phyloP scores from a whole-genome alignment of 176 grass and related monocot genomes.

The Lolium rigidum region DNA sequence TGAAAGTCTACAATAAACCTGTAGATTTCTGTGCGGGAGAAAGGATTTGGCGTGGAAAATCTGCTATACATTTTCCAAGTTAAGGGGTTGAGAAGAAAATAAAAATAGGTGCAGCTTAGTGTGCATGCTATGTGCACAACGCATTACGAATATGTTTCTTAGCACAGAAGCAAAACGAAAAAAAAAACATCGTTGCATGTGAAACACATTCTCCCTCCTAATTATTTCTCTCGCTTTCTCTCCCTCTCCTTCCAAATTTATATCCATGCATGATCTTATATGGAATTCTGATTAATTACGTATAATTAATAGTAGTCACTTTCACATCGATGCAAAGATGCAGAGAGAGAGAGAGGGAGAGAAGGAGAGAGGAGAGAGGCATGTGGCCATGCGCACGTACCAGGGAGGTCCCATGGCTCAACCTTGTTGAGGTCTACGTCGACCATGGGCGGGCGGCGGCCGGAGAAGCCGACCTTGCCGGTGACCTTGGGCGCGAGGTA shows the following conservation, averaged over 20 bases:
- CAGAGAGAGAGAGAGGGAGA: background rate
- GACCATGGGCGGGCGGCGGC: slow-evolving; percentile 60
- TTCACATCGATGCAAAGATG: background rate
- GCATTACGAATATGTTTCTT: slow-evolving; percentile 37
- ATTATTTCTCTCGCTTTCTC: background rate
- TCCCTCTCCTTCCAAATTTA: background rate
- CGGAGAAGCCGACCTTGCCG: slow-evolving; percentile 45
- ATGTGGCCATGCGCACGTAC: slow-evolving; percentile 27
- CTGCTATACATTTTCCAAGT: background rate
- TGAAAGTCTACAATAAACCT: background rate
- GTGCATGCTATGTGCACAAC: slow-evolving; percentile 7
- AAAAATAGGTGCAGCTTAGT: slow-evolving; percentile 10
- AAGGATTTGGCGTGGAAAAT: background rate
- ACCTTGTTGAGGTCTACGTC: slow-evolving; percentile 95
- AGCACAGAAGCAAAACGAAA: slow-evolving; percentile 25
- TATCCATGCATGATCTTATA: background rate
- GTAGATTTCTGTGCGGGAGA: background rate
- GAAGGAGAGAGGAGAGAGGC: background rate
- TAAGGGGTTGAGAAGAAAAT: background rate
- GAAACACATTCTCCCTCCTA: background rate
- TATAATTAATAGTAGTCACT: background rate
- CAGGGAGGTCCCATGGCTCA: slow-evolving; percentile 94
- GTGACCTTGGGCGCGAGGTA: slow-evolving; percentile 74
- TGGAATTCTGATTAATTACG: background rate
- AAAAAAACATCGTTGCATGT: background rate